phyloP scores from a whole-genome alignment of 805 yeast species.

The Jamesozyma hellenica region DNA sequence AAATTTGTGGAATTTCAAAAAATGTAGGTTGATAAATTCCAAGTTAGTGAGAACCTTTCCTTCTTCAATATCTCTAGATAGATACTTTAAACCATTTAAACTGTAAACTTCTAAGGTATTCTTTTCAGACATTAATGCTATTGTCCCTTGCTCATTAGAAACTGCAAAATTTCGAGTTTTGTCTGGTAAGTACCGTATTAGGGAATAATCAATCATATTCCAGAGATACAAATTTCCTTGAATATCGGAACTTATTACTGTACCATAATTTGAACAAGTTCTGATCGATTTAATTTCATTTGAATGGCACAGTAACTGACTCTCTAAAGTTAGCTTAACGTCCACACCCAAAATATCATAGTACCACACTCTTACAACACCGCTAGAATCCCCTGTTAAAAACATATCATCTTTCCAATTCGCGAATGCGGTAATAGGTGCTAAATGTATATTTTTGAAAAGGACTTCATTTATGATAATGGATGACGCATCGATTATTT shows the following conservation, averaged over 20 bases:
- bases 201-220: slow-evolving; percentile 48
- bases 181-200: slow-evolving; percentile 33
- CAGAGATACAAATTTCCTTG: slow-evolving; percentile 51
- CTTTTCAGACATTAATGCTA: slow-evolving; percentile 30
- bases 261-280: slow-evolving; percentile 43
- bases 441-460: slow-evolving; percentile 28
- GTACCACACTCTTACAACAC: slow-evolving; percentile 52
- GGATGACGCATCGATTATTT: background rate
- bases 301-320: slow-evolving; percentile 46
- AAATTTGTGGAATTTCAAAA: slow-evolving; percentile 10
- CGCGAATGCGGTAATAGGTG: slow-evolving; percentile 21
- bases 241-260: slow-evolving; percentile 44
- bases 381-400: slow-evolving; percentile 40
- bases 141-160: slow-evolving; percentile 46
- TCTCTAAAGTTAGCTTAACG: slow-evolving; percentile 14
- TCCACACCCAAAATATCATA: slow-evolving; percentile 7
- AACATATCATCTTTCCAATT: slow-evolving; percentile 20
- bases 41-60: slow-evolving; percentile 20
- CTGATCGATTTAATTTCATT: slow-evolving; percentile 37
- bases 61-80: slow-evolving; percentile 13
- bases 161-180: slow-evolving; percentile 32
- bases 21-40: slow-evolving; percentile 17
- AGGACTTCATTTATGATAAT: slow-evolving; percentile 3
- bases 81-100: slow-evolving; percentile 42
- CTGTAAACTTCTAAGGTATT: slow-evolving; percentile 31